Conservation (phyloP, 2,329 filamentous ascomycete species). For the Massarina eburnea region DNA sequence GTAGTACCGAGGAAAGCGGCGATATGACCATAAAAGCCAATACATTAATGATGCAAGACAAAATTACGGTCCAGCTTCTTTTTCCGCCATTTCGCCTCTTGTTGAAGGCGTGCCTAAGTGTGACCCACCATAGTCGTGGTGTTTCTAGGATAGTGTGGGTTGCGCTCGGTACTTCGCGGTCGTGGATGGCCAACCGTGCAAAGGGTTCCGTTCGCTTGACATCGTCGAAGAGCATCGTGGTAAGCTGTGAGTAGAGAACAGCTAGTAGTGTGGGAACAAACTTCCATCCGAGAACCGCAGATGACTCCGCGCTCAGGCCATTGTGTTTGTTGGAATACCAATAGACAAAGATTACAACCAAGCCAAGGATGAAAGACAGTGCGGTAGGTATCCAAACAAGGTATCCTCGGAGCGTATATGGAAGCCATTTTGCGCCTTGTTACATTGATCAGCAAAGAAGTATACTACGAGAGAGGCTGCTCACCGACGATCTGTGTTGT, state of each 20-base stretch:
- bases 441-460: background rate
- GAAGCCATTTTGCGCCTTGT: conserved; percentile 8
- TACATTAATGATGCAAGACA: conserved; percentile 7
- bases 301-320: conserved; percentile 10
- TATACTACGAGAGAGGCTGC: background rate
- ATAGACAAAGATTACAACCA: conserved; percentile 7
- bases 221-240: conserved; percentile 13
- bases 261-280: conserved; percentile 14
- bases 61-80: conserved; percentile 10
- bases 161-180: background rate
- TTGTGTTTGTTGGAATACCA: conserved; percentile 11
- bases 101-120: conserved; percentile 8
- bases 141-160: conserved; percentile 6
- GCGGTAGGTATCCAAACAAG: conserved; percentile 8
- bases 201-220: conserved; percentile 16
- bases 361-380: conserved; percentile 1
- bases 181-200: conserved; percentile 7
- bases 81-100: conserved; percentile 12
- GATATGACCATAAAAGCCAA: conserved; percentile 13
- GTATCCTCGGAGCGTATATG: conserved; percentile 11
- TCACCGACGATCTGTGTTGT: background rate
- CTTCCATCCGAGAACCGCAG: conserved; percentile 8
- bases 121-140: conserved; percentile 13
- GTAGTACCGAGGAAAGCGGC: conserved; percentile 14
- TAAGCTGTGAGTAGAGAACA: conserved; percentile 11